Base-by-base conservation (phyloP, 495 filamentous ascomycete genomes). In the Haplographium delicatum region DNA sequence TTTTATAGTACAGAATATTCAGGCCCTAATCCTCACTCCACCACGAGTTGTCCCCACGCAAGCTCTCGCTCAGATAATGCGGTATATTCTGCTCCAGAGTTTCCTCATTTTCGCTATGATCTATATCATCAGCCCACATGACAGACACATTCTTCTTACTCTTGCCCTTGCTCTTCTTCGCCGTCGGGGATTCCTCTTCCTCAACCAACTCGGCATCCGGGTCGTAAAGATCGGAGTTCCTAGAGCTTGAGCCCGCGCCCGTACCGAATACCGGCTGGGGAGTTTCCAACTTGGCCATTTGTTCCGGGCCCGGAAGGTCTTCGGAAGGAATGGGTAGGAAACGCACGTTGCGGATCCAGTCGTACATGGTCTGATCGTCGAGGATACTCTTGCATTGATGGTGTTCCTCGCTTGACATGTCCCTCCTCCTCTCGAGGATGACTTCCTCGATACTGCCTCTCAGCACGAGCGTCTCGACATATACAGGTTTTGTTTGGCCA, bases 391-490 rank as follows among this genome's bases (percentile, higher is more conserved):
- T 86, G 76, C 52, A 85, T 74, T 64, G 82, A 69, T 51, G 75
- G 61, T 64, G 85, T 61, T 96, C 90, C 4, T 77, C 76, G 18
- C 79, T 78, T 0, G 85, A 85, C 88, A 97, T 95, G 18, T 81
- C 72, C 40, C 83, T 79, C 13, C 85, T 67, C 4, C 90, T 77
- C 31, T 81, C 68, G 0, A 93, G 70, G 66, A 97, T 93, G 18
- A 81, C 78, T 62, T 96, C 89, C 56, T 97, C 91, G 2, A 96
- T 73, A 4, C 87, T 95, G 31, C 80, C 84, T 37, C 77, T 72
- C n/a, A 93, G 63, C 0, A 91, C 86, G 1, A 97, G 72, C 0
- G 89, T 97, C 65, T 96, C 89, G 6, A 95, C 91, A 7, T 79
- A 81, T 0, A 96, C 93, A 0, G 84, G 80, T 47, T 76, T 79